Evolutionary conservation across 1,284 basidiomycete species (phyloP), one percentile per base, ranked within the genome.

Genomic region (Tremellales sp.): DNA sequence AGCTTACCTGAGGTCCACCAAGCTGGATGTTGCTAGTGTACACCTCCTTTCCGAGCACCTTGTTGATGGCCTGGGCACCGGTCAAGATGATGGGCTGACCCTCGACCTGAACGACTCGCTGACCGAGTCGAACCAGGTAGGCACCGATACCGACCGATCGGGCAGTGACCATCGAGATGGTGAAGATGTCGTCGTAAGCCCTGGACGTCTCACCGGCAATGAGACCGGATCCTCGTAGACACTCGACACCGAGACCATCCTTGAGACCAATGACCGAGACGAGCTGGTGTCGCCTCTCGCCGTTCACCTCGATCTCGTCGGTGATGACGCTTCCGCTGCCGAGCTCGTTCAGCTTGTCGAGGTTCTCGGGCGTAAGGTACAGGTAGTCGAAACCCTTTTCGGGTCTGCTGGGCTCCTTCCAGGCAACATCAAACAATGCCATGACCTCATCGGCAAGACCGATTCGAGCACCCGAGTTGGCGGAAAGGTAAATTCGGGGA

Each of bases 31-130:
- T 98, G 52, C 91, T 96, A 11, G 96, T 97, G 76, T 99, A 98
- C 36, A 98, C 96, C 75, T 98, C 96, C 49, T 96, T 89, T 57
- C 96, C 96, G 45, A 99, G 84, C 3, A 99, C 93, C 79, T 99
- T 98, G 82, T 98, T 99, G 64, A 99, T 83, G 4, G 96, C 96
- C 27, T 85, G 84, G 39, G 93, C 94, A 67, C 96, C 96, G 12
- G 96, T 99, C 54, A 99, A 83, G 74, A 99, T 99, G 77, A 99
- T 97, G 1, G 96, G 96, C 68, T 97, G 94, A 43, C 94, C 93
- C 76, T 97, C 96, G 48, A 99, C 96, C 75, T 99, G 96, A 45
- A 99, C 91, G 3, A 96, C 89, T 65, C 96, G 87, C 78, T 98
- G 89, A 64, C 96, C 96, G 36, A 98, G 83, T 64, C 96, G 91